Percentiles rank a stretch among this genome's conserved stretches.
Conservation (phyloP, 2,329 filamentous ascomycete genomes). For the Apiospora phragmitis region DNA sequence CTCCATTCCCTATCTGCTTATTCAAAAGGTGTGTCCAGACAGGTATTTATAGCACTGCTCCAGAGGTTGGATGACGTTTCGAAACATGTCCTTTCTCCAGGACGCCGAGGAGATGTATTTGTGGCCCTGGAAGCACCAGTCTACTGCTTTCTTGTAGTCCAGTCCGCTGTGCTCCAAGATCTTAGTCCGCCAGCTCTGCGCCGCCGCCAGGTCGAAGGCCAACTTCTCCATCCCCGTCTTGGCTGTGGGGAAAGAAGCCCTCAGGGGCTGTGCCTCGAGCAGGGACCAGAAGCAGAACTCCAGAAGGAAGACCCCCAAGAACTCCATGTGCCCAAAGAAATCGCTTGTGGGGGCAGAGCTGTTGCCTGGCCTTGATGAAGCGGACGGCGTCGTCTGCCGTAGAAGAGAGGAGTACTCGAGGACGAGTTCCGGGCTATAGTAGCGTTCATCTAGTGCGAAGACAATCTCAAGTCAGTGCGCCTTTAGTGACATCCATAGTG, state of each 20-base stretch:
- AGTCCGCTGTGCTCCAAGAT: constrained; percentile 21
- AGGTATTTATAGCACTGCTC: constrained; percentile 9
- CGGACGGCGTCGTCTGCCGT: background rate
- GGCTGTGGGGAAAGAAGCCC: constrained; percentile 12
- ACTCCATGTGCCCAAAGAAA: constrained; percentile 13
- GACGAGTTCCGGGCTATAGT: background rate
- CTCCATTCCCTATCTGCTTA: too few relatives aligned
- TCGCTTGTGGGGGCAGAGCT: background rate
- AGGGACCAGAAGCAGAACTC: constrained; percentile 22
- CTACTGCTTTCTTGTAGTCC: constrained; percentile 11
- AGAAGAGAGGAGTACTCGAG: background rate
- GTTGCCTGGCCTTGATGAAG: background rate
- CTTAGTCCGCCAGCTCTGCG: constrained; percentile 16
- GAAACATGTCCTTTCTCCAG: constrained; percentile 22
- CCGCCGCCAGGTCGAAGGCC: constrained; percentile 21
- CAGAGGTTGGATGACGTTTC: constrained; percentile 19
- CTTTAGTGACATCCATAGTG: constrained; percentile 20
- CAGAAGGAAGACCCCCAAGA: constrained; percentile 23
- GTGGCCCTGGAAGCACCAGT: constrained; percentile 16
- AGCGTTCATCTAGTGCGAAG: background rate
- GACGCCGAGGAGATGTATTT: background rate
- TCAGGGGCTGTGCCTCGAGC: background rate
- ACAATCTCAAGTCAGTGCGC: background rate
- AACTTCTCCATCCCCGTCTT: constrained; percentile 13
- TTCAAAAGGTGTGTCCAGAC: background rate